Evolutionary conservation across 106 monocot genomes (phyloP), one percentile per base, ranked within the genome.

Genomic region (Iris macrosiphon): DNA sequence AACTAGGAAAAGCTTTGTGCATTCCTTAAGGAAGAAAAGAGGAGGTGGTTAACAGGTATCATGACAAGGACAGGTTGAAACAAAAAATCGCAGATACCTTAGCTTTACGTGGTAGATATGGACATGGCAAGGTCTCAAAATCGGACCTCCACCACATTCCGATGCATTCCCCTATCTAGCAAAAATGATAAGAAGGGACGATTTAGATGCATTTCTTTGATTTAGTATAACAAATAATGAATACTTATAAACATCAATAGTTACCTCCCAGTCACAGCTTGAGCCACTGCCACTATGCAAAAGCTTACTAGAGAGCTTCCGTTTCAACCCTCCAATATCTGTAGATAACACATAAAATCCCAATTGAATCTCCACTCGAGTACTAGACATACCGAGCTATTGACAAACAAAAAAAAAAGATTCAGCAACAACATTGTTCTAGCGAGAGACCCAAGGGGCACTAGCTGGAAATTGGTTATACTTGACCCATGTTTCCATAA

Each of bases 71-170:
- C 0, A 65, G 11, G 0, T 17, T 11, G 10, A 3, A 14, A 22
- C 14, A 29, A 27, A 17, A 14, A n/a, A 39, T 25, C 8, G 4
- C 6, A 35, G 12, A 9, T 66, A 78, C 78, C 74, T 75, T 72
- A 2, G 63, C 62, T 29, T 30, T 60, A 2, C 52, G 62, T 10
- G 74, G 52, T 41, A 72, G 21, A 38, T 76, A 79, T 23, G 85
- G 79, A 59, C 56, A 73, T 7, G 75, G 79, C 52, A 69, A 48
- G 0, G 75, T 69, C 35, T 85, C 79, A 40, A 85, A 79, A 34
- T 64, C 72, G 3, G 72, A 75, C 29, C 65, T 71, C 79, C 85
- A 85, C 79, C 85, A 85, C 61, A 57, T 72, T 7, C 79, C 85
- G 4, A 79, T 61, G 65, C 72, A 76, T 39, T 72, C 76, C 9